Evolutionary conservation across 2,329 filamentous ascomycete genomes (phyloP), one percentile per base, ranked within the genome.

Genomic region (Stenocarpella maydis): DNA sequence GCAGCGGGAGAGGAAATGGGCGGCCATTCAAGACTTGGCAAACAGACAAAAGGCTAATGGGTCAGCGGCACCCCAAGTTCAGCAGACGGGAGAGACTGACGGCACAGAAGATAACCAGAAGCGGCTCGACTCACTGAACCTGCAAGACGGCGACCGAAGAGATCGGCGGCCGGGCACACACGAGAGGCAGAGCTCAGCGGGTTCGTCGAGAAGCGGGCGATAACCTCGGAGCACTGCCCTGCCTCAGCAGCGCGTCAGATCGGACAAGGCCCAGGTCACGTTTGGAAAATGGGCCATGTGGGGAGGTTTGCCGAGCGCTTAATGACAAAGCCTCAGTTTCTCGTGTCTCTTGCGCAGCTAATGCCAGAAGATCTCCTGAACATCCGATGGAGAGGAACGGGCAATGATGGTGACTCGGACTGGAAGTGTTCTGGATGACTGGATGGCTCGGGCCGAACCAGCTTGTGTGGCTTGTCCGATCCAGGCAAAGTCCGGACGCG

Each of bases 1-100:
- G 73, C 86, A 90, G 72, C 90, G 96, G 73, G 91, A 97, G 79
- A 90, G 90, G 74, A 94, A 95, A 78, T 99, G 96, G 96, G 94
- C 95, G 67, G 90, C 91, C 72, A 86, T 99, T 50, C 87, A 90
- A 61, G 92, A 96, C 74, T 90, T 94, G 79, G 95, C 95, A 47
- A 90, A 92, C 75, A 87, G 90, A 73, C 87, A 88, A 76, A 91
- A 91, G 74, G 76, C 80, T 53, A 74, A 77, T 67, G 79, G 79
- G 45, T 84, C 83, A 67, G 52, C 50, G 53, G 37, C 55, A 21
- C 45, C 28, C 43, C 65, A 67, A 49, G 52, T 49, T 39, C 28
- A 50, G 31, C 85, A 82, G 65, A 84, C 89, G 73, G 92, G 97
- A 74, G 94, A 97, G 76, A 86, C 91, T 45, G 94, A 98, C 79